Conservation (phyloP, 495 filamentous ascomycete genomes). For the Hamigera avellanea region DNA sequence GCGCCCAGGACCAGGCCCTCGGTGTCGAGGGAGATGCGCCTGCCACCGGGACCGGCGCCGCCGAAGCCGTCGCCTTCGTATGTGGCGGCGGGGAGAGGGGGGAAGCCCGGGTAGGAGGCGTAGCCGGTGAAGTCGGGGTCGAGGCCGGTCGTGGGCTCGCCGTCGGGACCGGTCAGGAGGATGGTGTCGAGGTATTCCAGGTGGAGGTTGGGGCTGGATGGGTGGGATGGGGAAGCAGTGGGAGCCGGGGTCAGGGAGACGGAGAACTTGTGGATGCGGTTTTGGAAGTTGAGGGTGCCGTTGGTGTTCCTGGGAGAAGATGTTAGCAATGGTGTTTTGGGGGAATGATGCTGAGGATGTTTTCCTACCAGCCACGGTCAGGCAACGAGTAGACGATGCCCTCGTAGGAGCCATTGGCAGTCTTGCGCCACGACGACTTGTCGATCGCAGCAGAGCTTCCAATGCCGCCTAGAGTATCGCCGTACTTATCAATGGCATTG, state of each 20-base stretch:
- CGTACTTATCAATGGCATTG: slow-evolving; percentile 55
- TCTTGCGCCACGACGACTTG: slow-evolving; percentile 49
- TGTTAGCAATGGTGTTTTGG: background rate
- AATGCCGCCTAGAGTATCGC: slow-evolving; percentile 60
- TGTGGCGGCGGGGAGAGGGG: slow-evolving; percentile 52
- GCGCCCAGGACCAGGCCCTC: slow-evolving; percentile 58
- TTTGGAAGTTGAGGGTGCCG: slow-evolving; percentile 64
- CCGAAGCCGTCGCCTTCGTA: slow-evolving; percentile 70
- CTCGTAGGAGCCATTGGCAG: slow-evolving; percentile 40
- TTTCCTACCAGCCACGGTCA: slow-evolving; percentile 56
- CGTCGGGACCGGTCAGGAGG: slow-evolving; percentile 54
- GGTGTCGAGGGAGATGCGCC: slow-evolving; percentile 50
- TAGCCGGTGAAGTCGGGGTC: slow-evolving; percentile 49
- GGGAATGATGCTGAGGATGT: slow-evolving; percentile 1
- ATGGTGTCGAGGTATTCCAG: slow-evolving; percentile 59
- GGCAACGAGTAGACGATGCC: slow-evolving; percentile 56
- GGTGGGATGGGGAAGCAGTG: slow-evolving; percentile 40
- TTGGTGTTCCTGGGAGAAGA: slow-evolving; percentile 45
- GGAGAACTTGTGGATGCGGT: slow-evolving; percentile 60
- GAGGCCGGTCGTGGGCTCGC: slow-evolving; percentile 58
- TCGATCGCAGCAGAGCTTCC: slow-evolving; percentile 60
- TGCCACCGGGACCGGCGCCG: slow-evolving; percentile 44
- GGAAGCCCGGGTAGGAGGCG: slow-evolving; percentile 47
- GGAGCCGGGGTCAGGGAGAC: slow-evolving; percentile 45
- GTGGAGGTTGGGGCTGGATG: slow-evolving; percentile 51